A percentile compares a stretch with the other conserved stretches of the same genome.
phyloP scores from a whole-genome alignment of 305 asterid genomes.

The Ajuga reptans region DNA sequence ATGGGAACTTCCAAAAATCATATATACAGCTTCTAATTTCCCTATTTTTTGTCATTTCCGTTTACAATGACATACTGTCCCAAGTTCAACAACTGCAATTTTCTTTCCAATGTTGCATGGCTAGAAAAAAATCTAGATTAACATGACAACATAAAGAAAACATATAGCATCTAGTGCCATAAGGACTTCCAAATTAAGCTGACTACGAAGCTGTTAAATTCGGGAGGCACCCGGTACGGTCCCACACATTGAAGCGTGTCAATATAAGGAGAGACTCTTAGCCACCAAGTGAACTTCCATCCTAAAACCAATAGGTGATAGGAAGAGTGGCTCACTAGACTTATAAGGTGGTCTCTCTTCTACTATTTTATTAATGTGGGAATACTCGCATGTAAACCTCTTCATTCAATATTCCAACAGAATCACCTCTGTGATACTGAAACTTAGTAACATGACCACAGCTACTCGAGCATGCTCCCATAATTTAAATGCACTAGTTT shows the following conservation, averaged over 20 bases:
- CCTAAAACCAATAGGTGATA: too few species aligned
- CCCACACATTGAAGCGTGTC: too few species aligned
- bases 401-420: too few species aligned
- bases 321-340: too few species aligned
- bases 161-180: neutral
- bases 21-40: neutral
- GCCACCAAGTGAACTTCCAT: too few species aligned
- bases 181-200: neutral
- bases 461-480: neutral
- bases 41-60: neutral
- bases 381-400: too few species aligned
- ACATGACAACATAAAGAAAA: neutral
- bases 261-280: too few species aligned
- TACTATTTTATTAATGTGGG: too few species aligned
- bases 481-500: neutral
- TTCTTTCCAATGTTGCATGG: neutral
- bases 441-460: neutral
- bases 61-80: neutral
- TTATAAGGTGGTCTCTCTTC: too few species aligned
- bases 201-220: neutral
- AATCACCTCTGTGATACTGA: neutral
- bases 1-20: neutral
- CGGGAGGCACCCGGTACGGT: too few species aligned
- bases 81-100: neutral
- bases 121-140: neutral